Evolutionary conservation across 2,329 filamentous ascomycete species (phyloP), one percentile per base, ranked within the genome.

Genomic region (Exophiala oligosperma): DNA sequence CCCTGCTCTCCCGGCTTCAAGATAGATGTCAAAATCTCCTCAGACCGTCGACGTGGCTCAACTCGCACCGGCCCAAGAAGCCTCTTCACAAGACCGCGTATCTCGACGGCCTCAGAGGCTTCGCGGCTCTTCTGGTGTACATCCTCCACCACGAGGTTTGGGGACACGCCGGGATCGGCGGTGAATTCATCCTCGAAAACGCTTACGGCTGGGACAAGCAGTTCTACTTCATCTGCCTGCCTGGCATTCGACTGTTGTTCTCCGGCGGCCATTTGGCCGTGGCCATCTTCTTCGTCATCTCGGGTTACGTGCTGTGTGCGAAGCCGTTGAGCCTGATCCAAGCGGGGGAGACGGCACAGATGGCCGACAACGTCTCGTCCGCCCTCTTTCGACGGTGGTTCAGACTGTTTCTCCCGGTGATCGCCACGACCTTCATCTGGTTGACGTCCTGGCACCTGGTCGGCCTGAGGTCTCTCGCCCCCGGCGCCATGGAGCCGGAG

Each of bases 61-160:
- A 28, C 26, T 28, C 7, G 4, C 26, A 28, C 26, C 26, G 26
- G 26, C 26, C 26, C 52, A 41, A 49, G 26, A 49, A 49, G 23
- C 44, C 26, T 7, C 32, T 56, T 3, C 46, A 44, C 14, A 49
- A 43, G 35, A 86, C 84, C 3, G 83, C 83, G 23, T 86, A 83
- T 64, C 76, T 86, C 17, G 86, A 89, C 64, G 86, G 86, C 14
- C 73, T 89, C 8, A 76, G 86, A 68, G 86, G 86, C 2, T 87
- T 89, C 61, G 85, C 85, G 3, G 84, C 86, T 2, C 77, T 89
- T 32, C 69, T 88, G 32, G 86, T 89, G n/a, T 89, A 88, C 70
- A 76, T 80, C 63, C 82, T 86, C 53, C 84, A 87, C 69, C 79
- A 87, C 68, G 71, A 81, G 63, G 69, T 84, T 2, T 86, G 83